Evolutionary conservation across 108 stramenopile species (phyloP).

Genomic region (Fistulifera pelliculosa): DNA sequence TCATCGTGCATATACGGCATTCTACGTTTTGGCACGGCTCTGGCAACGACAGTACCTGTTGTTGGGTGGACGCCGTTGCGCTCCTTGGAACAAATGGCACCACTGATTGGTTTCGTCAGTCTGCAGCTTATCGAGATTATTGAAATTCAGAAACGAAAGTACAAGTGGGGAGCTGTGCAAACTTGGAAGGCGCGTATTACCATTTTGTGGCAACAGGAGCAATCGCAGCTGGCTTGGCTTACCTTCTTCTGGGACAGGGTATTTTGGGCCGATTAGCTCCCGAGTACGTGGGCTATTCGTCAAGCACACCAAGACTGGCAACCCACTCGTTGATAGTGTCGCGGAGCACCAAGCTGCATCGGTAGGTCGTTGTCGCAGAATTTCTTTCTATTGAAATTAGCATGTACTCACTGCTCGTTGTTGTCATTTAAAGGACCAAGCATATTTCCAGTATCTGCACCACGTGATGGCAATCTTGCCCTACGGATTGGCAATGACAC

Average conservation of each 20-base stretch:
- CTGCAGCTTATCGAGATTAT: conserved; percentile 63
- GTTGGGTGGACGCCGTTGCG: conserved; percentile 80
- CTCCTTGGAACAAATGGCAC: conserved; percentile 82
- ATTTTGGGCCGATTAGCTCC: conserved; percentile 86
- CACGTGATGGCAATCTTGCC: conserved; percentile 70
- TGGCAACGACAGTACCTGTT: conserved; percentile 90
- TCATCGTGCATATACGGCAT: conserved; percentile 84
- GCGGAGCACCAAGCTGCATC: conserved; percentile 97
- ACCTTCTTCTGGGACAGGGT: conserved; percentile 69
- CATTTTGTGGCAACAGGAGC: conserved; percentile 33
- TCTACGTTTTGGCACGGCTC: conserved; percentile 85
- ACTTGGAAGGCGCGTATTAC: conserved; percentile 57
- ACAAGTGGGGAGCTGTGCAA: conserved; percentile 26
- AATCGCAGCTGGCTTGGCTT: conserved; percentile 20
- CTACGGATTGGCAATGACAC: conserved; percentile 81
- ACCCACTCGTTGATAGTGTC: conserved; percentile 88
- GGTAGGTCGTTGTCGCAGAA: too few species aligned
- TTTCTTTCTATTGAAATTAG: too few species aligned
- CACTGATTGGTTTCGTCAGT: conserved; percentile 62
- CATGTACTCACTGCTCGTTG: too few species aligned
- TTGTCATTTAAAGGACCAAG: conserved; percentile 12
- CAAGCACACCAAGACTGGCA: conserved; percentile 88
- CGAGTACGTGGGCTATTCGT: conserved; percentile 89
- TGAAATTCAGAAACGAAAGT: conserved; percentile 32
- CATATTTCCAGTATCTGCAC: conserved; percentile 92